Percentiles rank a stretch among this genome's conserved stretches.
Conservation (phyloP, 2,329 filamentous ascomycete genomes). For the Penicillium psychrosexuale region DNA sequence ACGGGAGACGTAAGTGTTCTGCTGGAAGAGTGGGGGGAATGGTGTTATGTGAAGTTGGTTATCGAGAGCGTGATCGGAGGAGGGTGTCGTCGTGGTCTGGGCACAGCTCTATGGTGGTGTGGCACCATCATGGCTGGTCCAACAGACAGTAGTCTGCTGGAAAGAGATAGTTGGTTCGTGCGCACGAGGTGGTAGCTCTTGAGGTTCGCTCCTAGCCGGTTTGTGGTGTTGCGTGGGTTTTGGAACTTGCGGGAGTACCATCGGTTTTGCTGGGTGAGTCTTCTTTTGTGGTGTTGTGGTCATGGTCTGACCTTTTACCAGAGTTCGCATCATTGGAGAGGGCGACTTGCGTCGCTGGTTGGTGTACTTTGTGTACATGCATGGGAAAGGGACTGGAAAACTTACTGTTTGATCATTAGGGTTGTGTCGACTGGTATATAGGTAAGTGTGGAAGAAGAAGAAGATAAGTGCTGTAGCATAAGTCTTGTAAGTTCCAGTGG, state of each 20-base stretch:
- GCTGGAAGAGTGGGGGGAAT: constrained; percentile 6
- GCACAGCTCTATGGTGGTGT: neutral
- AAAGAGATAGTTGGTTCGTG: neutral
- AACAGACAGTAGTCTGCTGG: neutral
- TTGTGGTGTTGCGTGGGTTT: neutral
- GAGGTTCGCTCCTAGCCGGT: neutral
- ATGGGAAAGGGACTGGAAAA: neutral
- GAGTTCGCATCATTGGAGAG: constrained; percentile 44
- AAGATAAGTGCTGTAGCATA: neutral
- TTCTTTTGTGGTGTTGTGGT: constrained; percentile 10
- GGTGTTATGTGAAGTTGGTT: neutral
- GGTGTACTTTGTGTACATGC: neutral
- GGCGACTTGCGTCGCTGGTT: neutral
- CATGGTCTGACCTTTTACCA: constrained; percentile 49
- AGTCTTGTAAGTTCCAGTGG: neutral
- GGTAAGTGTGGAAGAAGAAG: neutral
- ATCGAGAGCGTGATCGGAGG: neutral
- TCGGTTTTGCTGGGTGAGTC: constrained; percentile 15
- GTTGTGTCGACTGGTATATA: neutral
- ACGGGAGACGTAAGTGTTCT: constrained; percentile 5
- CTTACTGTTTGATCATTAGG: constrained; percentile 2
- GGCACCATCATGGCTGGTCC: neutral
- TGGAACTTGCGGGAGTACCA: constrained; percentile 20
- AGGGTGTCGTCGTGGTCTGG: neutral
- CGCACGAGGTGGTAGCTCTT: neutral